Conservation (phyloP, 2,329 filamentous ascomycete genomes). For the Xylariomycetidae sp. region DNA sequence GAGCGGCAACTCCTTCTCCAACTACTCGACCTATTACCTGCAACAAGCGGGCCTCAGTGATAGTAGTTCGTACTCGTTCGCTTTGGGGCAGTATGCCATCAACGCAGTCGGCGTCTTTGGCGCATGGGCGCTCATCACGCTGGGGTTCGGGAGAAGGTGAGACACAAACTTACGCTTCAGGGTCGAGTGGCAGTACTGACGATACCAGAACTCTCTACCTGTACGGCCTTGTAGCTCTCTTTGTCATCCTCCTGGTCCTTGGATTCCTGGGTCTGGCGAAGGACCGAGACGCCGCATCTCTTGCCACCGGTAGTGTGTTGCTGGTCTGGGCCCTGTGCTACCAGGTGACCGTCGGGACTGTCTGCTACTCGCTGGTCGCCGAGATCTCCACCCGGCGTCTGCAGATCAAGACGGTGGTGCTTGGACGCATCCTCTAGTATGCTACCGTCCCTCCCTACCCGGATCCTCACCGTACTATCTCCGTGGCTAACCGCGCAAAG, state of each 20-base stretch:
- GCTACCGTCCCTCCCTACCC: slow-evolving; percentile 11
- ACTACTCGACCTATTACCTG: slow-evolving; percentile 59
- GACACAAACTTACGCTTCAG: too few species aligned
- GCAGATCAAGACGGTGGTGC: slow-evolving; percentile 86
- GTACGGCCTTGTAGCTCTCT: slow-evolving; percentile 67
- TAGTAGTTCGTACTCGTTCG: slow-evolving; percentile 49
- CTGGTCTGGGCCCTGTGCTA: slow-evolving; percentile 76
- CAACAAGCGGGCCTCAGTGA: slow-evolving; percentile 51
- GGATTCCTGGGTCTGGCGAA: slow-evolving; percentile 77
- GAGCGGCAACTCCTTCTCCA: slow-evolving; percentile 58
- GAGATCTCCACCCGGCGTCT: slow-evolving; percentile 78
- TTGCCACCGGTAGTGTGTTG: slow-evolving; percentile 84
- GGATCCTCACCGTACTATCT: background rate
- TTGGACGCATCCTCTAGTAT: slow-evolving; percentile 71
- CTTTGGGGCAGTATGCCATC: slow-evolving; percentile 60
- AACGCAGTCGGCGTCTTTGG: slow-evolving; percentile 78
- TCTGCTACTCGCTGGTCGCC: slow-evolving; percentile 82
- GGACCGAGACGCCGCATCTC: slow-evolving; percentile 54
- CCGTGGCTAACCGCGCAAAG: slow-evolving; percentile 29
- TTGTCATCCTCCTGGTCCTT: slow-evolving; percentile 71
- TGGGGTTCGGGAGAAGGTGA: slow-evolving; percentile 64
- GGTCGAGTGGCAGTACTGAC: too few species aligned
- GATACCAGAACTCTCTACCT: slow-evolving; percentile 54
- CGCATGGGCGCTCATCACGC: slow-evolving; percentile 73
- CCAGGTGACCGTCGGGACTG: slow-evolving; percentile 81